phyloP scores from a whole-genome alignment of 169 alveolate species.

The Eimeria falciformis region DNA sequence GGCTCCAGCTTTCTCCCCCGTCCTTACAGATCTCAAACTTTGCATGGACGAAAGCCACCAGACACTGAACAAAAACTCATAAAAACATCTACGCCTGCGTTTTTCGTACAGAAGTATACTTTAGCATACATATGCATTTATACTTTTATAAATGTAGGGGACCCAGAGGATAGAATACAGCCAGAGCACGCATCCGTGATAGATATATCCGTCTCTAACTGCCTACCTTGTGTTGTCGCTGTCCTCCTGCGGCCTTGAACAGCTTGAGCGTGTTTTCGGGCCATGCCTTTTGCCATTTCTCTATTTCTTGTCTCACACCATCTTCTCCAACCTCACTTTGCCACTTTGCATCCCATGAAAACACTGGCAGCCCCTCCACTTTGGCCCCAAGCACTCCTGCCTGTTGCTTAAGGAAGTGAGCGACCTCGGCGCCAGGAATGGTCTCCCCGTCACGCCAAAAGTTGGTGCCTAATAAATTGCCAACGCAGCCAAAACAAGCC shows the following conservation, averaged over 20 bases:
- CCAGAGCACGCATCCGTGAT: too few species aligned
- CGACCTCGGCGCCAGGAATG: constrained; percentile 47
- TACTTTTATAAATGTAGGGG: too few species aligned
- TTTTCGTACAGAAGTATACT: too few species aligned
- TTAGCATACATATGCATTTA: too few species aligned
- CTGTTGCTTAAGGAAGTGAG: neutral
- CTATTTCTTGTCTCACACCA: neutral
- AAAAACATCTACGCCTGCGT: too few species aligned
- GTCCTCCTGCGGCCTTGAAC: constrained; percentile 6
- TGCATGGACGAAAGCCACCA: constrained; percentile 50
- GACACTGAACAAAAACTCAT: constrained; percentile 59
- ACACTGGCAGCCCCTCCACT: constrained; percentile 50
- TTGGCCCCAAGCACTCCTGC: constrained; percentile 52
- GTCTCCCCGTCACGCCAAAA: constrained; percentile 42
- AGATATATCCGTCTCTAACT: too few species aligned
- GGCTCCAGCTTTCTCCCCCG: neutral
- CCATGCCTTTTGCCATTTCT: constrained; percentile 38
- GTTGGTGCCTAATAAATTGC: too few species aligned
- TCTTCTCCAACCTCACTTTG: neutral
- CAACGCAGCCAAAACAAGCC: too few species aligned
- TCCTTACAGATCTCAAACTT: constrained; percentile 3
- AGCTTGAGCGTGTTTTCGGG: constrained; percentile 25
- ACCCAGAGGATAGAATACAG: too few species aligned
- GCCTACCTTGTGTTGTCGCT: constrained; percentile 47
- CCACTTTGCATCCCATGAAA: neutral